A percentile compares a stretch with the other conserved stretches of the same genome.
Conservation (phyloP, 345 rosid genomes). For the Jatropha curcas region DNA sequence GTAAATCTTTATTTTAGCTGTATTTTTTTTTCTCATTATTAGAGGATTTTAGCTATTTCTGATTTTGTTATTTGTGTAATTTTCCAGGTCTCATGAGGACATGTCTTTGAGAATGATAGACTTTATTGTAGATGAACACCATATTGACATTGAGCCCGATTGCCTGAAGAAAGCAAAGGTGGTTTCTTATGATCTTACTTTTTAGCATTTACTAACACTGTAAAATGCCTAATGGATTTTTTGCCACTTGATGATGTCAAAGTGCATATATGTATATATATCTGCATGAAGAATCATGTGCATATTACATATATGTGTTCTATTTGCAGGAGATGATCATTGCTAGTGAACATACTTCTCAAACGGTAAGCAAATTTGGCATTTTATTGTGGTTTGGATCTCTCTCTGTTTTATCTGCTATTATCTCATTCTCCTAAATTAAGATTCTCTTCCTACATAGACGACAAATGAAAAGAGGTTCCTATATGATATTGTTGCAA, state of each 20-base stretch:
- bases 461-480: conserved; percentile 16
- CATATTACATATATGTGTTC: neutral
- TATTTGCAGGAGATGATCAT: conserved; percentile 26
- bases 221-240: neutral
- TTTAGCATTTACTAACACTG: neutral
- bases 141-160: conserved; percentile 31
- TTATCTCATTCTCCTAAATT: neutral
- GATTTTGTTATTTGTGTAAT: neutral
- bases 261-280: too few species aligned
- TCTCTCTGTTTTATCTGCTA: neutral
- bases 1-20: neutral
- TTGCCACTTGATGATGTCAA: neutral
- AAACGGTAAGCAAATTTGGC: conserved; percentile 14
- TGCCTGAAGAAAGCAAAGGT: conserved; percentile 33
- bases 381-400: neutral
- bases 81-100: conserved; percentile 37
- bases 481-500: conserved; percentile 37
- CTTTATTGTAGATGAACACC: conserved; percentile 25
- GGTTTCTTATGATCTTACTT: neutral
- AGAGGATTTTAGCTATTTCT: conserved; percentile 3
- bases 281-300: neutral
- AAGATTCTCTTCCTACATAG: conserved; percentile 1
- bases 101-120: conserved; percentile 34
- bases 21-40: neutral
- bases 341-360: conserved; percentile 25